These are phyloP conservation scores for Candida cerambycidarum DNA, from an alignment of 805 yeast species.

Conservation along the genomic window DNA sequence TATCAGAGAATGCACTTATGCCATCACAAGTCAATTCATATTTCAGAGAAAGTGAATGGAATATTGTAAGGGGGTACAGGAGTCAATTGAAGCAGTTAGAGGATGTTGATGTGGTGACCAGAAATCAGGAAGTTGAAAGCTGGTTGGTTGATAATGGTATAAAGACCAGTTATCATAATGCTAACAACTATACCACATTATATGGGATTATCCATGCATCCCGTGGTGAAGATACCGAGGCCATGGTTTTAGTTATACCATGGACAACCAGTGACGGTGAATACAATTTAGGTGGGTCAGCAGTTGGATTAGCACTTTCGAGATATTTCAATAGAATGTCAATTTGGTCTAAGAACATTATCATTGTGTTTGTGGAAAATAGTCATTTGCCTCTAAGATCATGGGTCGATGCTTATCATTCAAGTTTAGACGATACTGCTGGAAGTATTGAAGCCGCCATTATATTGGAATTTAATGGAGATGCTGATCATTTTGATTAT, in stretches of 20 bases:
- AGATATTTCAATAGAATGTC: slow-evolving; percentile 83
- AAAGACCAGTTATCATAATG: slow-evolving; percentile 46
- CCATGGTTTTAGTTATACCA: slow-evolving; percentile 87
- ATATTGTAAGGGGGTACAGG: slow-evolving; percentile 81
- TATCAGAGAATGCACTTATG: slow-evolving; percentile 94
- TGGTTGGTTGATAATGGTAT: slow-evolving; percentile 76
- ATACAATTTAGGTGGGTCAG: slow-evolving; percentile 76
- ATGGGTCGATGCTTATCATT: slow-evolving; percentile 95
- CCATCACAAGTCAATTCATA: slow-evolving; percentile 94
- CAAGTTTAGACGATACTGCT: slow-evolving; percentile 79
- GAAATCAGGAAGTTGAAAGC: slow-evolving; percentile 47
- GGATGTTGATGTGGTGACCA: slow-evolving; percentile 23
- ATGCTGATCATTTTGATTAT: slow-evolving; percentile 66
- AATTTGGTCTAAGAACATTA: slow-evolving; percentile 93
- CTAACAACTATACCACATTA: slow-evolving; percentile 29
- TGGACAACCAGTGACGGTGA: slow-evolving; percentile 70
- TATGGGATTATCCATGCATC: slow-evolving; percentile 91
- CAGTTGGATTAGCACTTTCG: slow-evolving; percentile 70
- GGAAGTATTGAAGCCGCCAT: slow-evolving; percentile 93
- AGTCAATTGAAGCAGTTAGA: slow-evolving; percentile 49
- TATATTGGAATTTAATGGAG: slow-evolving; percentile 73
- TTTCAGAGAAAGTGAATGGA: slow-evolving; percentile 94
- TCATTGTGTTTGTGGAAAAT: slow-evolving; percentile 78
- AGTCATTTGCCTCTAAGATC: slow-evolving; percentile 65
- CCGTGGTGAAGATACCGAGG: slow-evolving; percentile 93